phyloP scores from a whole-genome alignment of 129 eudicot genomes.

The Logfia minima region DNA sequence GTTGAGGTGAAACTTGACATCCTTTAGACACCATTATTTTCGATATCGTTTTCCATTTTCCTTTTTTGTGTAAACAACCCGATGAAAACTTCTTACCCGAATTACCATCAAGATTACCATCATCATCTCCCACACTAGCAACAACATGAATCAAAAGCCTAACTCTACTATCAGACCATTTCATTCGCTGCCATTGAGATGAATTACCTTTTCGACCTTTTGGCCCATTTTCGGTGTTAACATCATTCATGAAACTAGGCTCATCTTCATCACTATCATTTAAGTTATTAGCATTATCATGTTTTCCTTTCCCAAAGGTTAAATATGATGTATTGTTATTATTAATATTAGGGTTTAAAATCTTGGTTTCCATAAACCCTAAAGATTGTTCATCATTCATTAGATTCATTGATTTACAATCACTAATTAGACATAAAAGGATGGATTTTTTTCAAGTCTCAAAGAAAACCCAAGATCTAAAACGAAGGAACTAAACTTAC shows the following conservation, averaged over 20 bases:
- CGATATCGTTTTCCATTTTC: conserved; percentile 72
- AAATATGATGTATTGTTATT: conserved; percentile 25
- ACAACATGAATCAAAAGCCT: conserved; percentile 66
- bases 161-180: conserved; percentile 65
- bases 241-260: conserved; percentile 50
- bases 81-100: conserved; percentile 39
- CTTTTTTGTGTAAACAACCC: conserved; percentile 54
- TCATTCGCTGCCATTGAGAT: conserved; percentile 70
- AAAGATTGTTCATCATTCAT: conserved; percentile 37
- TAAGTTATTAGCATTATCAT: conserved; percentile 7
- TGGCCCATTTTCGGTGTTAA: conserved; percentile 26
- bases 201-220: conserved; percentile 44
- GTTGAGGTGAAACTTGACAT: conserved; percentile 70
- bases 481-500: neutral
- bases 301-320: conserved; percentile 48
- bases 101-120: conserved; percentile 38
- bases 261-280: conserved; percentile 65
- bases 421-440: neutral
- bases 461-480: neutral
- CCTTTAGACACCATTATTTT: conserved; percentile 60
- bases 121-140: conserved; percentile 64
- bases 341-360: conserved; percentile 31
- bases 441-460: too few species aligned
- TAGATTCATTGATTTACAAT: conserved; percentile 17
- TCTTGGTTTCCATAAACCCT: conserved; percentile 46